Base-by-base conservation (phyloP, 2,329 filamentous ascomycete genomes). In the Phyllosticta paracitricarpa region DNA sequence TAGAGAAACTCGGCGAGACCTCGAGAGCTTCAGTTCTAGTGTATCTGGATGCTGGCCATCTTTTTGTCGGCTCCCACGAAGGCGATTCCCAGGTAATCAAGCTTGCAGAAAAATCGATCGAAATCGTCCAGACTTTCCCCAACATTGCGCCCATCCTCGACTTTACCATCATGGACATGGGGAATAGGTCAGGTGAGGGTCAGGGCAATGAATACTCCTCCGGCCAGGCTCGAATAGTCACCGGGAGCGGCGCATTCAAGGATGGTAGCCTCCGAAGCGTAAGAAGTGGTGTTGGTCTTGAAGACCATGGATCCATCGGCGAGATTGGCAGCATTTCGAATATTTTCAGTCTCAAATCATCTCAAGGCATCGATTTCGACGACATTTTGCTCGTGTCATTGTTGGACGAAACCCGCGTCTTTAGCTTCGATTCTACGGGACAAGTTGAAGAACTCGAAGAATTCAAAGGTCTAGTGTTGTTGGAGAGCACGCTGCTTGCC, bases 91-190 rank as follows among this genome's bases (percentile, higher is more conserved):
- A 97, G 70, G 81, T 97, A 8, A 82, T 94, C 56, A 80, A 79
- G 56, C 82, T 91, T 59, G 73, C 77, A 54, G 80, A 82, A 58
- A 79, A 87, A 33, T 81, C 80, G 0, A 78, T 92, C 63, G 79
- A 86, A 56, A 74, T 92, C 4, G 73, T 94, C 9, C 91, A 96
- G 70, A 88, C 84, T 0, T 80, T 95, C 61, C 78, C 84, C 3
- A 99, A 96, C 69, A 90, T 97, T 67, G 91, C 89, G 0, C 94
- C 94, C 0, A 89, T 99, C 52, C 77, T 97, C 51, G 94, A 99
- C 71, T 97, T 99, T 67, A 87, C 89, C 0, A 85, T 99, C 17
- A 96, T 97, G 91, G 94, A 97, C 69, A 89, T 97, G 81, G 93
- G 92, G 0, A 92, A 91, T 67, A 82, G 90, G 61, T 87, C 89